Conservation (phyloP, 768 basidiomycete species). For the Suillus subluteus region DNA sequence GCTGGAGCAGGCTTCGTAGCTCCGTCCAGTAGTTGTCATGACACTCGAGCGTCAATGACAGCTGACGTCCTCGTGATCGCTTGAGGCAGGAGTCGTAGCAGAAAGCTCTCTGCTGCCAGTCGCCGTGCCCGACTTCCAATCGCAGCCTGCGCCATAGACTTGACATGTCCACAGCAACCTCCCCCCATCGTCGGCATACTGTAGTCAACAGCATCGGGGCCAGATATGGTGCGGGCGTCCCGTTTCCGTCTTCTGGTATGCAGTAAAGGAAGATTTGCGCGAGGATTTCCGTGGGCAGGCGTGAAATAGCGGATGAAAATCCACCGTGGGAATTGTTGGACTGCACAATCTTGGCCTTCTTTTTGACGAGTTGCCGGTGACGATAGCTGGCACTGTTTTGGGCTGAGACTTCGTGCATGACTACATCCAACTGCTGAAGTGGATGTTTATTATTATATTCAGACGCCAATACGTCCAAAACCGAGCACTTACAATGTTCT, state of each 20-base stretch:
- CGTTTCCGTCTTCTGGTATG: conserved; percentile 22
- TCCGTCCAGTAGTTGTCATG: background rate
- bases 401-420: conserved; percentile 12
- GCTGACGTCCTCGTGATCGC: conserved; percentile 1
- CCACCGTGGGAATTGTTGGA: conserved; percentile 18
- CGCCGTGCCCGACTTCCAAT: background rate
- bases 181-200: background rate
- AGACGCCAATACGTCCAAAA: background rate
- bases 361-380: conserved; percentile 18
- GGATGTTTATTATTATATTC: background rate
- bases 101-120: background rate
- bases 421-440: conserved; percentile 17
- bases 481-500: background rate
- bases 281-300: conserved; percentile 49
- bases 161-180: conserved; percentile 30
- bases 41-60: background rate
- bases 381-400: conserved; percentile 13
- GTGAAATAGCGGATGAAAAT: conserved; percentile 34
- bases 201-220: background rate
- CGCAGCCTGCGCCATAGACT: background rate
- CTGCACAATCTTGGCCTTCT: conserved; percentile 8
- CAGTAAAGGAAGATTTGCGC: conserved; percentile 44
- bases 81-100: background rate
- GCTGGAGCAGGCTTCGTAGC: background rate
- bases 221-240: conserved; percentile 26